phyloP scores from a whole-genome alignment of 208 protist genomes.

The Leptomonas pyrrhocoris region DNA sequence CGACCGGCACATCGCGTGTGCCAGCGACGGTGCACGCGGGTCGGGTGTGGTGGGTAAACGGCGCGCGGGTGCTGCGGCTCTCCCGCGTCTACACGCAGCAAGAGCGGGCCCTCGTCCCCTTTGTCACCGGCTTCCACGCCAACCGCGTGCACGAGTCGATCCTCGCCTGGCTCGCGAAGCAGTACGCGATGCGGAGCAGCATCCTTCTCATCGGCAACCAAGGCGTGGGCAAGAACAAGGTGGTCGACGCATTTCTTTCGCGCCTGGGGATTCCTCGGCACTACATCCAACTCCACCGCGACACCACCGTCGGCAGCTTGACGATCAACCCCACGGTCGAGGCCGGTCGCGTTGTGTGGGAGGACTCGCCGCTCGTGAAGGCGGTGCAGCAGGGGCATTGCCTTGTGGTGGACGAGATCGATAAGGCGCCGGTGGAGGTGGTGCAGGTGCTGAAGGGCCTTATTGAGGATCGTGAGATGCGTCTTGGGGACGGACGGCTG shows the following conservation, averaged over 20 bases:
- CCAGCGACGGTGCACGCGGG: not conserved
- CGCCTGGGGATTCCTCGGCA: conserved; percentile 87
- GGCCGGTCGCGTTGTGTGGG: conserved; percentile 87
- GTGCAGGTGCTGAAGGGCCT: conserved; percentile 90
- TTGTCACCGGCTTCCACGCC: conserved; percentile 87
- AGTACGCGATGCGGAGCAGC: conserved; percentile 82
- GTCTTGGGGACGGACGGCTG: conserved; percentile 75
- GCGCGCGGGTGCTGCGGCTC: conserved; percentile 46
- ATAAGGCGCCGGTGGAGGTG: conserved; percentile 95
- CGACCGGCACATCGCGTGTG: not conserved
- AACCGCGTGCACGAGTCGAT: conserved; percentile 87
- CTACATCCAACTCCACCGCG: conserved; percentile 96
- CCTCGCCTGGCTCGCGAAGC: conserved; percentile 87
- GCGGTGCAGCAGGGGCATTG: conserved; percentile 91
- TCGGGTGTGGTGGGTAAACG: conserved; percentile 48
- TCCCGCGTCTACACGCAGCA: conserved; percentile 53
- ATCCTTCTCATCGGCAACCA: conserved; percentile 96
- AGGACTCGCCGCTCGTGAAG: conserved; percentile 94
- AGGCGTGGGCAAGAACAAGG: conserved; percentile 97
- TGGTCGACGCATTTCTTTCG: conserved; percentile 92
- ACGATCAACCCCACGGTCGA: conserved; percentile 90
- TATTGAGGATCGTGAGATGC: conserved; percentile 88
- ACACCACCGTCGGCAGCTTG: conserved; percentile 91
- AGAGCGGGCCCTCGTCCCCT: conserved; percentile 87
- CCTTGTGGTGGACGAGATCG: conserved; percentile 96